phyloP scores from a whole-genome alignment of 805 yeast genomes.

The Maudiozyma saulgeensis region DNA sequence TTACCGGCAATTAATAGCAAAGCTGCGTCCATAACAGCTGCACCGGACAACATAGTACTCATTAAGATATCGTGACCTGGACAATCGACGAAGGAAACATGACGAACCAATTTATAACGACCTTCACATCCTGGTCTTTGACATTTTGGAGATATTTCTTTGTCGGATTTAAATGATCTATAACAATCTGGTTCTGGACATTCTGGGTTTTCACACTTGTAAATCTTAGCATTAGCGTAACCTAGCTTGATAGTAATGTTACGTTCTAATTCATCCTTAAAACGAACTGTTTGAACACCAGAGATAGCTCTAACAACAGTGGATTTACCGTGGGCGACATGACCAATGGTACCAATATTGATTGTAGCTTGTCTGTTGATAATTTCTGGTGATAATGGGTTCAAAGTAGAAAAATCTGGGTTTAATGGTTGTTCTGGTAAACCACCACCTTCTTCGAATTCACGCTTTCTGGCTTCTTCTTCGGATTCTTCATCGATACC shows the following conservation, averaged over 20 bases:
- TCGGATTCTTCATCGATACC: conserved; percentile 57
- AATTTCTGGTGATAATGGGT: conserved; percentile 89
- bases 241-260: conserved; percentile 97
- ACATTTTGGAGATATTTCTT: conserved; percentile 90
- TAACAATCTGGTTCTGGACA: conserved; percentile 95
- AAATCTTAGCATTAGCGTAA: conserved; percentile 97
- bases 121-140: conserved; percentile 82
- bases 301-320: conserved; percentile 94
- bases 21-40: conserved; percentile 99
- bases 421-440: conserved; percentile 90
- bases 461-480: conserved; percentile 70
- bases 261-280: conserved; percentile 98
- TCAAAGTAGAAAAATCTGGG: conserved; percentile 72
- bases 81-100: conserved; percentile 97
- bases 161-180: conserved; percentile 87
- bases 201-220: conserved; percentile 74
- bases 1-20: conserved; percentile 92
- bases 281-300: conserved; percentile 97
- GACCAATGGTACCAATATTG: conserved; percentile 95
- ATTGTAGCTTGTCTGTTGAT: conserved; percentile 98
- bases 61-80: conserved; percentile 99
- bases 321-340: conserved; percentile 91
- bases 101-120: conserved; percentile 84
- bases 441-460: conserved; percentile 97
- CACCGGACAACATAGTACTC: conserved; percentile 99